Evolutionary conservation across 306 rosid genomes (phyloP), one percentile per base, ranked within the genome.

Genomic region (Oxytropis ochrocephala): DNA sequence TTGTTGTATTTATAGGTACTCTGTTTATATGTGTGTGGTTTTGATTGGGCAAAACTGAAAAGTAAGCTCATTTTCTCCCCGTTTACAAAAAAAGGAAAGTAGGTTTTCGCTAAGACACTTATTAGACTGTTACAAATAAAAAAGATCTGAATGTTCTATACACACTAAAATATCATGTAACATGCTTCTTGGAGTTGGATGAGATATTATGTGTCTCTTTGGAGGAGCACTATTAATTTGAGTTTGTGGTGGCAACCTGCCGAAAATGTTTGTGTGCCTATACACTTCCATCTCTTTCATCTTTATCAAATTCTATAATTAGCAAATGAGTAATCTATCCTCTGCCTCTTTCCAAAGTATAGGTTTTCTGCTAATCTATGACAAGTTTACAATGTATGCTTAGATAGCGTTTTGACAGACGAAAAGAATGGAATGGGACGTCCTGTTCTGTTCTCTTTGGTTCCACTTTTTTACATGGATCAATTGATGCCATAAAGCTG

Each of bases 1-100:
- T 11, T 69, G 48, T 69, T 6, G 53, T 77, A 35, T 69, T 76
- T 59, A 11, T 41, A 10, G 43, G 61, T 32, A 18, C 29, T 59
- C 11, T 51, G 35, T 52, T 60, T 54, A 16, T 10, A 33, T 36
- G 30, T 68, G n/a, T n/a, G 48, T 49, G 68, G 18, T 46, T 24
- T 12, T 49, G 78, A 63, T 29, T 62, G 42, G 53, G 48, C 18
- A 46, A 38, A 7, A 32, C 13, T 49, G 5, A 60, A 49, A 51
- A 50, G 46, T 47, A 49, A 27, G 29, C 29, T 72, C 44, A 14
- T 18, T 73, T 9, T 18, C 55, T 38, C 33, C 62, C 6, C 44
- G 36, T 47, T 57, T 11, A 35, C 38, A 56, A 43, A 50, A 11
- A 38, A 41, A 14, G 47, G 16, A 16, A 53, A 13, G 29, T 24